phyloP scores from a whole-genome alignment of 345 rosid species.

The Populus simonii region DNA sequence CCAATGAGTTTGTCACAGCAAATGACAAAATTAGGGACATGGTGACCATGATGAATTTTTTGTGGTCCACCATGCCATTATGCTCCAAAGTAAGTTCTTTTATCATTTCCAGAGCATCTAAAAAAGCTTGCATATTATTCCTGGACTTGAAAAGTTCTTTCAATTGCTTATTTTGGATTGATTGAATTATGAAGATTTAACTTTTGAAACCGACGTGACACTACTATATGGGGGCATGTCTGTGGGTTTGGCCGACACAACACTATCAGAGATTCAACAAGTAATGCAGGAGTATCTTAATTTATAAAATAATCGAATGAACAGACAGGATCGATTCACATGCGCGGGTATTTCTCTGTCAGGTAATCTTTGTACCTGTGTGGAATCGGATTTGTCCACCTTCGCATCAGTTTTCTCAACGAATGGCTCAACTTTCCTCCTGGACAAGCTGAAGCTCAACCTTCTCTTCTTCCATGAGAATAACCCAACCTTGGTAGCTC shows the following conservation, averaged over 20 bases:
- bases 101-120: background rate
- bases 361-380: background rate
- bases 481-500: background rate
- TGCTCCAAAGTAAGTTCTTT: background rate
- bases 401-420: background rate
- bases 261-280: background rate
- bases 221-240: background rate
- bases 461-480: slow-evolving; percentile 23
- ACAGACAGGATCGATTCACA: too few relatives aligned
- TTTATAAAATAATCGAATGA: too few relatives aligned
- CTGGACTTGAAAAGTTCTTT: background rate
- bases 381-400: background rate
- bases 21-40: background rate
- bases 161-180: background rate
- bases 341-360: too few relatives aligned
- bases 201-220: background rate
- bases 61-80: background rate
- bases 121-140: background rate
- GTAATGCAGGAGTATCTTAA: too few relatives aligned
- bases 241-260: background rate
- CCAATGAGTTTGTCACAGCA: background rate
- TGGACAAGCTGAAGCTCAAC: slow-evolving; percentile 4
- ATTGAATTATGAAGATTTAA: background rate
- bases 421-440: slow-evolving; percentile 12
- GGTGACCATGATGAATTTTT: background rate